These are phyloP conservation scores for Candida wancherniae DNA, from an alignment of 805 yeast species.

Conservation along the genomic window DNA sequence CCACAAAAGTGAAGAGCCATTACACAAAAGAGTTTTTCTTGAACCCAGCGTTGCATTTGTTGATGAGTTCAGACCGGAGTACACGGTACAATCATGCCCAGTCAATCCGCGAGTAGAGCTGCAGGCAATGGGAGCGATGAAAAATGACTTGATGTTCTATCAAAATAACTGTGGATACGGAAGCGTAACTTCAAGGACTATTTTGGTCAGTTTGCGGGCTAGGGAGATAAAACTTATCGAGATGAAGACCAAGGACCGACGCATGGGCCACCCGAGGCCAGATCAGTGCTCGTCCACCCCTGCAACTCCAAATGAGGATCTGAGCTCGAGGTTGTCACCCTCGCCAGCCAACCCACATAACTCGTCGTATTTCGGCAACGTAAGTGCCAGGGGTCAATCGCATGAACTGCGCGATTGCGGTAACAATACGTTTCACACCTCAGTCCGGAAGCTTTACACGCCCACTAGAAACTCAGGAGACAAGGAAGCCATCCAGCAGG, in stretches of 20 bases:
- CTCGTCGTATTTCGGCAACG: conserved; percentile 8
- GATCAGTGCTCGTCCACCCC: conserved; percentile 3
- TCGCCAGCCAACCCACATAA: conserved; percentile 8
- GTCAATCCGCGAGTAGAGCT: conserved; percentile 45
- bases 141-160: conserved; percentile 43
- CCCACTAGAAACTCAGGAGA: conserved; percentile 33
- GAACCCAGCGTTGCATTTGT: conserved; percentile 39
- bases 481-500: conserved; percentile 20
- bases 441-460: conserved; percentile 33
- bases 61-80: conserved; percentile 51
- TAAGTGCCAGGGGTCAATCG: no score
- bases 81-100: conserved; percentile 52
- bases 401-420: not conserved
- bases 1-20: no score
- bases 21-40: conserved; percentile 14
- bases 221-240: conserved; percentile 43
- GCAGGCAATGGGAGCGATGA: conserved; percentile 48
- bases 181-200: conserved; percentile 31
- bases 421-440: conserved; percentile 26
- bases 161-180: conserved; percentile 33
- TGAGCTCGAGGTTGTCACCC: conserved; percentile 1
- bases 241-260: conserved; percentile 25
- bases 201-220: conserved; percentile 41
- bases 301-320: conserved; percentile 1
- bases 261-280: conserved; percentile 5